These are phyloP conservation scores for Bryoerythrophyllum caledonicum DNA, from an alignment of 225 moss, liverwort and hornwort species.

Conservation along the genomic window DNA sequence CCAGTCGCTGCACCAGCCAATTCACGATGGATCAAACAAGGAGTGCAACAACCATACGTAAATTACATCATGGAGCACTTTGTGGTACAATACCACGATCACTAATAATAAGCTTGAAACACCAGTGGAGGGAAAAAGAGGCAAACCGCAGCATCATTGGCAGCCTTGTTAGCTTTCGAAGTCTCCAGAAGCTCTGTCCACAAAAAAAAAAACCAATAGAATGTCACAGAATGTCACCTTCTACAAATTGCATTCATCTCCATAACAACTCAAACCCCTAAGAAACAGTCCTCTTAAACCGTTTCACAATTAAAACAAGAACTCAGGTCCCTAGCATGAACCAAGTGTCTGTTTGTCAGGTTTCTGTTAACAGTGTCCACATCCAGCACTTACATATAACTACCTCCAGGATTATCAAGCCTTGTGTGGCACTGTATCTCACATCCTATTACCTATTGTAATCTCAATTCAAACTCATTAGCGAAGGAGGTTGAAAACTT, in stretches of 20 bases:
- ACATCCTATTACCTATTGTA: not conserved
- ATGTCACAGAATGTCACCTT: not conserved
- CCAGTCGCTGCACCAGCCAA: slow-evolving; percentile 68
- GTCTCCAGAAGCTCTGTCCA: slow-evolving; percentile 80
- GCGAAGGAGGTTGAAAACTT: too few species aligned
- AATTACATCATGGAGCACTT: not conserved
- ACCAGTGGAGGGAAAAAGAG: not conserved
- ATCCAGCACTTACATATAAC: not conserved
- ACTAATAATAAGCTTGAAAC: slow-evolving; percentile 10
- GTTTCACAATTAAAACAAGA: too few species aligned
- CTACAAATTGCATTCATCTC: not conserved
- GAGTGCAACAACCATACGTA: not conserved
- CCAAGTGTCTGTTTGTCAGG: too few species aligned
- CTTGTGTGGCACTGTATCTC: too few species aligned
- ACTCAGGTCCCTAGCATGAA: too few species aligned
- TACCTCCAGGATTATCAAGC: not conserved
- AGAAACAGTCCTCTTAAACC: too few species aligned
- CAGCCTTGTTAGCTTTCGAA: slow-evolving; percentile 81
- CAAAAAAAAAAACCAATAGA: not conserved
- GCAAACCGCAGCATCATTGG: slow-evolving; percentile 73
- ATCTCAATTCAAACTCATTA: too few species aligned
- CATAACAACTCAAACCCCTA: not conserved
- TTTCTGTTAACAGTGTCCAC: too few species aligned
- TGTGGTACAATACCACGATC: too few species aligned
- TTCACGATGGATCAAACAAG: not conserved